Evolutionary conservation across 2,329 filamentous ascomycete species (phyloP), one percentile per base, ranked within the genome.

Genomic region (Colletotrichum sp.): DNA sequence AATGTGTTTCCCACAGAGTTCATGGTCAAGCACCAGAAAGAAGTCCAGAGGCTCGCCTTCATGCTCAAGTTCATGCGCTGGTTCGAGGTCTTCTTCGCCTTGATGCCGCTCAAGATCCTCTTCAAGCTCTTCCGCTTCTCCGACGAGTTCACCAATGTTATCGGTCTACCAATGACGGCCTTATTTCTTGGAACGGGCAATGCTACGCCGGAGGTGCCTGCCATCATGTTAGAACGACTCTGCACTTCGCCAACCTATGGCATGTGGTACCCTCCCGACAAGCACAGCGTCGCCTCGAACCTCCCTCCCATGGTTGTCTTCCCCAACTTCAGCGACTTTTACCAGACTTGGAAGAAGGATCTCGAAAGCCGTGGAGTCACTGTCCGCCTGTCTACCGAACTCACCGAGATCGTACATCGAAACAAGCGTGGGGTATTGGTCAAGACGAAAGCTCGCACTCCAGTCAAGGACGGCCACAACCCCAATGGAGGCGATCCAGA

Each of bases 111-210:
- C 78, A 91, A 90, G 78, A 82, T 90, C 7, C 87, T 94, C 78
- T 87, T 94, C 79, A 90, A 90, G 78, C 83, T 94, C 64, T 94
- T 93, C 82, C 85, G 89, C 63, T 94, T 94, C 83, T 92, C 88
- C 52, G 86, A 90, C 10, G 92, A 93, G 69, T 95, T 95, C 79
- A 89, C 89, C 21, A 92, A 94, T 78, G 90, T 94, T 82, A 88
- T 94, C 30, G 93, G 93, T 0, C 84, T 95, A 0, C 83, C 83
- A 8, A 85, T 85, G 83, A 84, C 84, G 4, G 83, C 84, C 2
- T 79, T 85, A 7, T 94, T 95, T 80, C 85, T 95, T 0, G 93
- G 93, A 1, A 94, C 93, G 0, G 92, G 93, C 3, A 94, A 94
- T 76, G 92, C 93, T 77, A 93, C 93, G 0, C 91, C 92, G 0